phyloP scores from a whole-genome alignment of 345 rosid genomes.

The sweet orange (Citrus sinensis) region DNA sequence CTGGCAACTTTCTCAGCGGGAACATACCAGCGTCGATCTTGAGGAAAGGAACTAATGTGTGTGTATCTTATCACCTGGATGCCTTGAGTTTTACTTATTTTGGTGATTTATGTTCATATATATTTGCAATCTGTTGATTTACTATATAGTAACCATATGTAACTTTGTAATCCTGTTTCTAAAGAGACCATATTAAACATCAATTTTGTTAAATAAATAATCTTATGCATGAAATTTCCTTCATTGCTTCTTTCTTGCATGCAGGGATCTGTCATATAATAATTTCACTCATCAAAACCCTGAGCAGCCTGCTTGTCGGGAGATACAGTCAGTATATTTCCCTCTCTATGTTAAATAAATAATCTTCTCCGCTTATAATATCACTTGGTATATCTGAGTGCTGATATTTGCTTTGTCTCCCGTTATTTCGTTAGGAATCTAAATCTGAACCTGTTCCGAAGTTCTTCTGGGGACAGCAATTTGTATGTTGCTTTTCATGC shows the following conservation, averaged over 20 bases:
- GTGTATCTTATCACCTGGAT: constrained; percentile 9
- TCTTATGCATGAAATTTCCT: background rate
- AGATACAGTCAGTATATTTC: constrained; percentile 14
- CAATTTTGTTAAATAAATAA: background rate
- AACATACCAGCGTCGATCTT: constrained; percentile 20
- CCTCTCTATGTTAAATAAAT: background rate
- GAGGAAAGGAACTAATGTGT: constrained; percentile 24
- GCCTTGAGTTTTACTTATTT: background rate
- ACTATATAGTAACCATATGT: background rate
- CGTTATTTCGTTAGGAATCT: constrained; percentile 38
- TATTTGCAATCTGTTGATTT: background rate
- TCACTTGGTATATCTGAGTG: background rate
- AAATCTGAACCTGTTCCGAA: constrained; percentile 59
- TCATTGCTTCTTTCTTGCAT: constrained; percentile 11
- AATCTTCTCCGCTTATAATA: background rate
- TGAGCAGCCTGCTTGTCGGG: constrained; percentile 31
- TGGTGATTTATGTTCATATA: background rate
- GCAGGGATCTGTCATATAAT: constrained; percentile 41
- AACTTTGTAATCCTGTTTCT: background rate
- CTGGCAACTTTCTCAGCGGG: constrained; percentile 27
- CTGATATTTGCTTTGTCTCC: constrained; percentile 10
- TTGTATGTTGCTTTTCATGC: constrained; percentile 38
- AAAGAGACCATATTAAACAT: background rate
- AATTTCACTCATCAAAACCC: constrained; percentile 25
- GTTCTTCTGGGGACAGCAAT: constrained; percentile 34